Percentiles rank a stretch among this genome's conserved stretches.
Conservation (phyloP, 257 asterid species). For the Anisodus tanguticus region DNA sequence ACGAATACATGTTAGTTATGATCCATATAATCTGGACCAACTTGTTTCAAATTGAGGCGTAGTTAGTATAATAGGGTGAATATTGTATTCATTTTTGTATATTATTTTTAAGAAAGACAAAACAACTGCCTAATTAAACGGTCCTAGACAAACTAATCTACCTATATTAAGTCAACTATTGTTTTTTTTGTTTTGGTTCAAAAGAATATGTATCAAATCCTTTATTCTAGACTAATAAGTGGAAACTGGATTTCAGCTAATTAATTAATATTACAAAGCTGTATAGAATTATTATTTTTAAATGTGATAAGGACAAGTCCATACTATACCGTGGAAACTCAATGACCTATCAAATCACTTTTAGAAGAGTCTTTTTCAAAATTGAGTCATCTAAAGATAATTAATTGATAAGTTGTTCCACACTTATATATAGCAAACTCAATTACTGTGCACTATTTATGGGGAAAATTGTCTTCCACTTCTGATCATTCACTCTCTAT, state of each 20-base stretch:
- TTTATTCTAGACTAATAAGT: neutral
- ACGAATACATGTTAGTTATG: neutral
- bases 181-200: neutral
- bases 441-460: neutral
- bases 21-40: neutral
- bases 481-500: neutral
- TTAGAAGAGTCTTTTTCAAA: neutral
- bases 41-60: neutral
- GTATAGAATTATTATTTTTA: neutral
- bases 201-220: neutral
- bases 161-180: neutral
- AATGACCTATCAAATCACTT: neutral
- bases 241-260: neutral
- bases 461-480: neutral
- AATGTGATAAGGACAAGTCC: slow-evolving; percentile 22
- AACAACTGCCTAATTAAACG: neutral
- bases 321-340: neutral
- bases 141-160: neutral
- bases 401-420: neutral
- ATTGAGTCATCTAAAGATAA: neutral
- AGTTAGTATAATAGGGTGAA: neutral
- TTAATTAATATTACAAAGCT: neutral
- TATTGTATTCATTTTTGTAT: too few species aligned
- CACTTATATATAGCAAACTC: neutral
- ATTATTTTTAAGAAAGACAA: neutral